These are phyloP conservation scores for Adansonia gregorii DNA, from an alignment of 441 rosid genomes.

Conservation along the genomic window DNA sequence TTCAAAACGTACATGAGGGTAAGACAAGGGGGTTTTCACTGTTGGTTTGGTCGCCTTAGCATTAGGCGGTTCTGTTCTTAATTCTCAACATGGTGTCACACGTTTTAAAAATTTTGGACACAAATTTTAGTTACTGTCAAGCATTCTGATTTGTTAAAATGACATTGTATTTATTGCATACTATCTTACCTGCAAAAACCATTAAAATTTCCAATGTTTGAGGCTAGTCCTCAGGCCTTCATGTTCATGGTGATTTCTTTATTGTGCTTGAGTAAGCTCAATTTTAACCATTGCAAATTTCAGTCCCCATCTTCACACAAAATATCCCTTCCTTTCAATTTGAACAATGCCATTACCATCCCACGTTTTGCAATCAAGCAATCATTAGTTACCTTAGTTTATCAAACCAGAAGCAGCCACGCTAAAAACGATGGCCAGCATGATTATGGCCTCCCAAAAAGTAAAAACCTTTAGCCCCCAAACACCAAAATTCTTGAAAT, in stretches of 20 bases:
- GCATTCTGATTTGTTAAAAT: background rate
- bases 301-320: background rate
- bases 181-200: background rate
- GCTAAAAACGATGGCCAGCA: background rate
- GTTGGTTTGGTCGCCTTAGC: background rate
- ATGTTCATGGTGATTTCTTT: too few relatives aligned
- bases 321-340: background rate
- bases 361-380: background rate
- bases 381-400: background rate
- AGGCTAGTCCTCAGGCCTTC: too few relatives aligned
- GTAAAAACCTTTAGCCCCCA: background rate
- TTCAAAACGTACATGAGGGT: background rate
- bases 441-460: background rate
- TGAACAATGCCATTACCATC: too few relatives aligned
- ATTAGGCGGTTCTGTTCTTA: background rate
- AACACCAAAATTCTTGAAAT: constrained; percentile 27
- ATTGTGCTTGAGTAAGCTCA: too few relatives aligned
- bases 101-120: background rate
- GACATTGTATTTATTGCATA: background rate
- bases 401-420: too few relatives aligned
- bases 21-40: background rate
- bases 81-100: background rate
- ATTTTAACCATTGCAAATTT: background rate
- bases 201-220: background rate
- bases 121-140: background rate